phyloP scores from a whole-genome alignment of 2,329 filamentous ascomycete genomes.

The Botrytis fragariae region DNA sequence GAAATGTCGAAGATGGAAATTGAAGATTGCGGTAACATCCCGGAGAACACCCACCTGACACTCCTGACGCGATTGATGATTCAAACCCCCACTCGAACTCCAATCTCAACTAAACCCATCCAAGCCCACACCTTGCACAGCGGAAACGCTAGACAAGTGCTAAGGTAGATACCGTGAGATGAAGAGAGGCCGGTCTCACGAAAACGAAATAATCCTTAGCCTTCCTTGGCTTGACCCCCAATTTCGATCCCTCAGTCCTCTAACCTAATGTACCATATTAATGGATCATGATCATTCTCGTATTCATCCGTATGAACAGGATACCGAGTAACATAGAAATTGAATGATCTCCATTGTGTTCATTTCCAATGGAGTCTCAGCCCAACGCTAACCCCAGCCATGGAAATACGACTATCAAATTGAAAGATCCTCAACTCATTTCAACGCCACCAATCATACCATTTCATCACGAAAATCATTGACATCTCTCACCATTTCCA shows the following conservation, averaged over 20 bases:
- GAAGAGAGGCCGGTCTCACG: slow-evolving; percentile 5
- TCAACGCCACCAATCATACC: slow-evolving; percentile 11
- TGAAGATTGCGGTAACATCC: slow-evolving; percentile 7
- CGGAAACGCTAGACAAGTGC: slow-evolving; percentile 11
- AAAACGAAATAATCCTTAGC: slow-evolving; percentile 16
- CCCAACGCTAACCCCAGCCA: not conserved
- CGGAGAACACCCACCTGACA: slow-evolving; percentile 18
- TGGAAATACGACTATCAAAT: not conserved
- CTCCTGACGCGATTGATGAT: slow-evolving; percentile 4
- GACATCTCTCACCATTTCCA: not conserved
- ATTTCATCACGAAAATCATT: slow-evolving; percentile 7
- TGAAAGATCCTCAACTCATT: not conserved
- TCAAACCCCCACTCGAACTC: slow-evolving; percentile 9
- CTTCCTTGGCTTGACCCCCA: slow-evolving; percentile 14
- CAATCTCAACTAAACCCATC: not conserved
- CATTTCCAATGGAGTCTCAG: slow-evolving; percentile 9
- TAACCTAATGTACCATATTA: not conserved
- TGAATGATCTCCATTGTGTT: not conserved
- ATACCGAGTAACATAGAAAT: slow-evolving; percentile 1
- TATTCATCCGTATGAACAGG: slow-evolving; percentile 2
- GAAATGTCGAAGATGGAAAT: not conserved
- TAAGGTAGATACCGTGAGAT: slow-evolving; percentile 1
- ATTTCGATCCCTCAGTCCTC: not conserved
- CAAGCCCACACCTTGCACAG: slow-evolving; percentile 2
- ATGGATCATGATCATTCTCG: slow-evolving; percentile 7